Conservation (phyloP, 1,284 basidiomycete species). For the Cerrena zonata region DNA sequence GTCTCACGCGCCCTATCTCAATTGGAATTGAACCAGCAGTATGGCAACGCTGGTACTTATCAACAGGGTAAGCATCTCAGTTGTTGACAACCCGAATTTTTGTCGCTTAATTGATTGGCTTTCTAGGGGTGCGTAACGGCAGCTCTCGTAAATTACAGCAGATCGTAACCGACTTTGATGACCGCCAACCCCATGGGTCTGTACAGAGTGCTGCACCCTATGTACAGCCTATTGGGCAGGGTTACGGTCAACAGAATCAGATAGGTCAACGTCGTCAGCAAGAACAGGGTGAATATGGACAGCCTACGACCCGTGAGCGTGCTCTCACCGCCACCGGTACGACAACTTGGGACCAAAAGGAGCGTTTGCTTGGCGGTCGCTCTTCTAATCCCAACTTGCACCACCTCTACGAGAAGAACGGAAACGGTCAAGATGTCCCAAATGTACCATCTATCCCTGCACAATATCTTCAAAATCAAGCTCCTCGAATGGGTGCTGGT, state of each 20-base stretch:
- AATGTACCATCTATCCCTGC: constrained; percentile 65
- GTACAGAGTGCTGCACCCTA: constrained; percentile 42
- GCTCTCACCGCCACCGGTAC: constrained; percentile 37
- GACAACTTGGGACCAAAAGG: constrained; percentile 55
- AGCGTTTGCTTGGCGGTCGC: constrained; percentile 48
- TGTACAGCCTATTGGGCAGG: constrained; percentile 45
- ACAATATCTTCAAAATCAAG: constrained; percentile 62
- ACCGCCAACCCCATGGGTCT: constrained; percentile 42
- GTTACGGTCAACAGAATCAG: constrained; percentile 29
- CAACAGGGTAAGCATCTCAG: constrained; percentile 48
- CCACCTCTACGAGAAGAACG: constrained; percentile 45
- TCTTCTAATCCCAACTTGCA: constrained; percentile 66
- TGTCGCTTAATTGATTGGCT: constrained; percentile 47
- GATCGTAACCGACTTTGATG: constrained; percentile 57
- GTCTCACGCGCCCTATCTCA: constrained; percentile 66
- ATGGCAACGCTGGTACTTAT: constrained; percentile 22
- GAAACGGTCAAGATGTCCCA: constrained; percentile 43
- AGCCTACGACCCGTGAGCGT: constrained; percentile 35
- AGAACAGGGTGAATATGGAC: constrained; percentile 23
- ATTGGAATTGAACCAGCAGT: constrained; percentile 50
- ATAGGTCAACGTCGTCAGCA: constrained; percentile 12
- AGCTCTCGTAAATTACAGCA: constrained; percentile 38
- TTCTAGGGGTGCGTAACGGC: constrained; percentile 35
- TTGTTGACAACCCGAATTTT: no score
- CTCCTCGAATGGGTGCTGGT: constrained; percentile 38